Evolutionary conservation across 805 yeast species (phyloP).

Genomic region (Myxozyma monticola): DNA sequence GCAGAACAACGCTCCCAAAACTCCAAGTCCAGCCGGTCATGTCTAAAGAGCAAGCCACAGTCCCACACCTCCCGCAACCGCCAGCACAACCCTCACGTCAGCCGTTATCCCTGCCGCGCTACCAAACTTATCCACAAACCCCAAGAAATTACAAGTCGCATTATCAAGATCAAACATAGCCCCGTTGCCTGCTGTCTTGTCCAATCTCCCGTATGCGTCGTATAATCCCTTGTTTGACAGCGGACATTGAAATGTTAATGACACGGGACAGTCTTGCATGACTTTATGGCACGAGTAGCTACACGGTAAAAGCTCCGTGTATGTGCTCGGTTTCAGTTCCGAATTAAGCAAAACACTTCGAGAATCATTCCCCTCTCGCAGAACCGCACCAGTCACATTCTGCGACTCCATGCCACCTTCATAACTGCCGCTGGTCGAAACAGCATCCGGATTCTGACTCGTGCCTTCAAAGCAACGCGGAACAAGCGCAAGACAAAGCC

Average conservation of each 20-base stretch:
- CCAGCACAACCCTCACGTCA: not conserved
- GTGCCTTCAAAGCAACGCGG: slow-evolving; percentile 72
- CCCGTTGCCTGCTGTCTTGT: slow-evolving; percentile 7
- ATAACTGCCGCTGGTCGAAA: slow-evolving; percentile 37
- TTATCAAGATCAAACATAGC: slow-evolving; percentile 1
- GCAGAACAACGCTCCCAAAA: too few species aligned
- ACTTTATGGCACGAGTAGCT: slow-evolving; percentile 74
- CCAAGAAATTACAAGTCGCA: slow-evolving; percentile 18
- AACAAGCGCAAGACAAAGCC: slow-evolving; percentile 87
- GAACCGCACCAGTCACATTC: slow-evolving; percentile 2
- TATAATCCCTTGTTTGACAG: slow-evolving; percentile 25
- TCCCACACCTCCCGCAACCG: not conserved
- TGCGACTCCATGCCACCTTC: slow-evolving; percentile 47
- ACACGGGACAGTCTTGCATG: slow-evolving; percentile 80
- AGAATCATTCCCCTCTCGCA: slow-evolving; percentile 38
- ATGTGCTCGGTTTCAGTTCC: slow-evolving; percentile 56
- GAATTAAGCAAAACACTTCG: slow-evolving; percentile 58
- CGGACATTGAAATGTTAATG: slow-evolving; percentile 77
- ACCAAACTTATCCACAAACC: slow-evolving; percentile 12
- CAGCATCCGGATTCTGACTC: slow-evolving; percentile 25
- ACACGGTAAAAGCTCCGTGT: slow-evolving; percentile 86
- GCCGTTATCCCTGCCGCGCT: not conserved
- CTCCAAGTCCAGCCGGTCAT: too few species aligned
- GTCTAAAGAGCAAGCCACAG: too few species aligned
- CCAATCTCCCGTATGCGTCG: slow-evolving; percentile 24